Base-by-base conservation (phyloP, 768 basidiomycete genomes). In the Leccinum arenicola region DNA sequence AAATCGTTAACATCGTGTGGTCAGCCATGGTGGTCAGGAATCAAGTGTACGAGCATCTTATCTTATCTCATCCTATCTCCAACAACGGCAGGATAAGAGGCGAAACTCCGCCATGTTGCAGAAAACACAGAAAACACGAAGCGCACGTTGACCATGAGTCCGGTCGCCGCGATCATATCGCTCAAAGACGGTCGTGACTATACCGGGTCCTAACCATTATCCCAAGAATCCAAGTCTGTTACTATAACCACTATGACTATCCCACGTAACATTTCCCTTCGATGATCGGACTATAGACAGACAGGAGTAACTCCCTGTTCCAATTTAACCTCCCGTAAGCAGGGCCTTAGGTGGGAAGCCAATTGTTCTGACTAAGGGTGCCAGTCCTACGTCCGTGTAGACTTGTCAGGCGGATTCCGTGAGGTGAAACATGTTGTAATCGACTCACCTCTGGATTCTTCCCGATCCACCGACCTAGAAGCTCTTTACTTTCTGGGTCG, bases 111-210 rank as follows among this genome's bases (percentile, higher is more conserved):
- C 10, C 84, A 98, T 21, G 93, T 94, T 8, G 85, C 97, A 56
- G 95, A 98, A 71, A 89, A 94, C 33, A 35, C 12, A 35, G 33
- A 35, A 35, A 35, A 35, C 2, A 95, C 94, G 31, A 99, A 98
- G 76, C 86, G 95, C 64, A 94, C 93, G 0, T 80, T 98, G 63
- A 88, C 86, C 53, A 95, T 95, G 0, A 89, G 88, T 4, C 82
- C 88, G 4, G 89, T 89, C 14, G 91, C 93, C 1, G 94, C 88
- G 12, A 90, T 99, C 64, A 93, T 96, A 75, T 92, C 90, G 0
- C 82, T 99, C 65, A 95, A 95, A 73, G 95, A 95, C 58, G 95
- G 95, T 1, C 70, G 91, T 40, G 96, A 98, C 74, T 93, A 88
- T 70, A 94, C 91, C 3, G 87, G 86, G 7, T 80, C 82, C 12